Evolutionary conservation across 2,329 filamentous ascomycete species (phyloP).

Genomic region (Cladosporium sp.): DNA sequence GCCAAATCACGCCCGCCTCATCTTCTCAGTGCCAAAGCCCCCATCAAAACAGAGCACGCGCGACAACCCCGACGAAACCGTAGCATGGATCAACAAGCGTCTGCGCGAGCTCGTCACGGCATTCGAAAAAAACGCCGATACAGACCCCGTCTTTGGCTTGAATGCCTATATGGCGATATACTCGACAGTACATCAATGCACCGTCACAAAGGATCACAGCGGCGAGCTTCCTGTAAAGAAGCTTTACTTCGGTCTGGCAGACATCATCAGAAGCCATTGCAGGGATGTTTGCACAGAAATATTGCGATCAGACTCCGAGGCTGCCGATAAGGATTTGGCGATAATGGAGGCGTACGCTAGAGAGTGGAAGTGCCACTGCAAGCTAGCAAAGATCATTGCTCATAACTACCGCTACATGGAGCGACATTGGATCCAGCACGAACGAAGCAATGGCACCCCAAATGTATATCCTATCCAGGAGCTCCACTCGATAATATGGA

Average conservation of each 20-base stretch:
- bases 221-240: not conserved
- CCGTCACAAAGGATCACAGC: not conserved
- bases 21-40: constrained; percentile 5
- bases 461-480: not conserved
- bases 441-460: not conserved
- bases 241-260: not conserved
- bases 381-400: not conserved
- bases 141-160: not conserved
- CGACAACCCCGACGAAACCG: not conserved
- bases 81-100: not conserved
- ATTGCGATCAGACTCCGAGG: not conserved
- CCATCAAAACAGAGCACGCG: not conserved
- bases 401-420: not conserved
- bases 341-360: not conserved
- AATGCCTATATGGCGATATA: not conserved
- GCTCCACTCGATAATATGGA: not conserved
- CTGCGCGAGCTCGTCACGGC: not conserved
- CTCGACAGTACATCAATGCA: not conserved
- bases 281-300: not conserved
- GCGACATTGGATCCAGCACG: not conserved
- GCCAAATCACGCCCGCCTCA: not conserved
- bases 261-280: not conserved
- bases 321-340: not conserved
- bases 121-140: not conserved
- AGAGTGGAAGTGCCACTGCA: not conserved